Percentiles rank a stretch among this genome's conserved stretches.
Conservation (phyloP, 768 basidiomycete genomes). For the Hemileccinum impolitum region DNA sequence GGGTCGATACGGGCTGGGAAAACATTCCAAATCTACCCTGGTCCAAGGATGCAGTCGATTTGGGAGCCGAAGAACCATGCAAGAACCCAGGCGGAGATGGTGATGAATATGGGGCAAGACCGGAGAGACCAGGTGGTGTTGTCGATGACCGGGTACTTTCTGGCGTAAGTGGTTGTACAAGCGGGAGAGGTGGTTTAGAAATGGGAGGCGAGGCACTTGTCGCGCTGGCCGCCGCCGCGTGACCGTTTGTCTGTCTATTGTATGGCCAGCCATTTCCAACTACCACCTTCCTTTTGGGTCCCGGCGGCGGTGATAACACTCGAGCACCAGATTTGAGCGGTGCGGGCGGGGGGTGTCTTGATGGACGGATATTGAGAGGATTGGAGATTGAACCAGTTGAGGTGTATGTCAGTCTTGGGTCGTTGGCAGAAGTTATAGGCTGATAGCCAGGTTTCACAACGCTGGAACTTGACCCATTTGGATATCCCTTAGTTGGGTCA, state of each 20-base stretch:
- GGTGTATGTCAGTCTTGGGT: conserved; percentile 35
- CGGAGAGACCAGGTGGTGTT: conserved; percentile 32
- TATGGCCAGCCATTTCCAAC: conserved; percentile 52
- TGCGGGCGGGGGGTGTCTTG: conserved; percentile 23
- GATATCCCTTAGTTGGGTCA: conserved; percentile 10
- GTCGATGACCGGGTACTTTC: conserved; percentile 33
- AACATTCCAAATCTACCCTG: conserved; percentile 19
- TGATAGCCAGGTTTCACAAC: conserved; percentile 23
- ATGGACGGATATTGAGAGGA: conserved; percentile 54
- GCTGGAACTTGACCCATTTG: conserved; percentile 15
- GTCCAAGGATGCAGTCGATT: conserved; percentile 14
- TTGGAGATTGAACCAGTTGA: conserved; percentile 46
- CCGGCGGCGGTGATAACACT: conserved; percentile 12
- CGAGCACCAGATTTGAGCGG: conserved; percentile 9
- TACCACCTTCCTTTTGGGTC: conserved; percentile 27
- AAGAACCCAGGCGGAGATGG: conserved; percentile 35
- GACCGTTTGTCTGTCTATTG: conserved; percentile 27
- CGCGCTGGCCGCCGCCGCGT: conserved; percentile 4
- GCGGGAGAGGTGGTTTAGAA: conserved; percentile 11
- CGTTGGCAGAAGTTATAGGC: conserved; percentile 28
- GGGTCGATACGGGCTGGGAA: conserved; percentile 17
- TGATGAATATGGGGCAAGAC: conserved; percentile 30
- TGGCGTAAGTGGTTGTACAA: conserved; percentile 23
- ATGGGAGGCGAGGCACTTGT: conserved; percentile 16
- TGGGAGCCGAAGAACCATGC: conserved; percentile 29